Percentiles rank a stretch among this genome's conserved stretches.
Evolutionary conservation across 345 rosid genomes (phyloP).

Genomic region (Trapa incisa): DNA sequence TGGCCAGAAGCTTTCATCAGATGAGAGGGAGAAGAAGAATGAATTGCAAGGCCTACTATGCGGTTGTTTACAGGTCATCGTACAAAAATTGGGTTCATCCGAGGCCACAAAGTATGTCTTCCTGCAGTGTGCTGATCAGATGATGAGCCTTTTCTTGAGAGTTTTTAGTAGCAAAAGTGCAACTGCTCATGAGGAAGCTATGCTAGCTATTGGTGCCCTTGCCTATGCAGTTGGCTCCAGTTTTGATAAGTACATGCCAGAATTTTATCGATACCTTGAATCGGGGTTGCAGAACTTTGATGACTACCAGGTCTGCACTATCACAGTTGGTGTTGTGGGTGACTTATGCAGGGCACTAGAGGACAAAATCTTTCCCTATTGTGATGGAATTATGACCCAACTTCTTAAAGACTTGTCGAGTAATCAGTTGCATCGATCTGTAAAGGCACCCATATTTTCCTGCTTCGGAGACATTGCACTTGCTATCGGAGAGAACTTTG

Average conservation of each 20-base stretch:
- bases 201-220: constrained; percentile 39
- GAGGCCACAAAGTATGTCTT: constrained; percentile 27
- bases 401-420: constrained; percentile 39
- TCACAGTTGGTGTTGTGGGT: constrained; percentile 39
- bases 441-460: constrained; percentile 39
- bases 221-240: constrained; percentile 32
- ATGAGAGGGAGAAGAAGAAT: constrained; percentile 32
- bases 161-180: constrained; percentile 35
- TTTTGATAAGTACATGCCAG: constrained; percentile 37
- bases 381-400: constrained; percentile 40
- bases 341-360: constrained; percentile 39
- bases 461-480: constrained; percentile 38
- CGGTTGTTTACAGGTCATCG: constrained; percentile 36
- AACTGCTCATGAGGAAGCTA: constrained; percentile 40
- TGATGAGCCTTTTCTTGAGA: constrained; percentile 34
- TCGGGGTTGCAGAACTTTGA: constrained; percentile 38
- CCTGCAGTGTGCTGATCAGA: constrained; percentile 36
- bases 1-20: constrained; percentile 26
- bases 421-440: constrained; percentile 38
- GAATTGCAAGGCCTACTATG: constrained; percentile 41
- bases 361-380: constrained; percentile 32
- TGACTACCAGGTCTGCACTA: constrained; percentile 40
- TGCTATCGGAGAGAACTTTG: constrained; percentile 39
- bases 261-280: constrained; percentile 29
- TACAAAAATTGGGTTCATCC: constrained; percentile 31